Base-by-base conservation (phyloP, 2,329 filamentous ascomycete genomes). In the Phialophora macrospora region DNA sequence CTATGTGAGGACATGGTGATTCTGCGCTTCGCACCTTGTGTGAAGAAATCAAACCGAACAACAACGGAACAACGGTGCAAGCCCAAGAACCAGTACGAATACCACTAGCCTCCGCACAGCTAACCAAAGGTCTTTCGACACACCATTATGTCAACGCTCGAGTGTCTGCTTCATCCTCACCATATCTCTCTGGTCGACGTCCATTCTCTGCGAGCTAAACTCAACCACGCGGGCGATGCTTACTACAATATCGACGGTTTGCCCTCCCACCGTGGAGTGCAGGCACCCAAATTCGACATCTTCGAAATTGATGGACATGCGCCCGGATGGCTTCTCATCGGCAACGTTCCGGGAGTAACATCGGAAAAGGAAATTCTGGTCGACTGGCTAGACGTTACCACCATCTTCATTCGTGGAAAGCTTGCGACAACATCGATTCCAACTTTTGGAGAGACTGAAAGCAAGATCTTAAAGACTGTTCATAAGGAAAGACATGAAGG, bases 141-240 rank as follows among this genome's bases (percentile, higher is more conserved):
- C 41, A 17, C 41, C 55, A 60, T 17, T 1, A 66, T 62, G 60
- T 38, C 55, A 14, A 49, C 64, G 22, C 55, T 59, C 41, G 60
- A 59, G 17, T 60, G 55, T 17, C 55, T 60, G 20, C 55, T 48
- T 12, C 60, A 60, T 49, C 60, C 64, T 24, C 64, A 63, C 32
- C 64, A 66, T 22, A 66, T 66, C 51, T 66, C 64, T 46, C 49
- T 66, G 46, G 49, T 66, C 12, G 64, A 66, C 55, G 54, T 55
- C 11, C 64, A 63, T 48, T 59, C 64, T n/a, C 38, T 66, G 24
- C 60, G 64, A 8, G 64, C 60, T 12, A 66, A 63, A 55, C 55
- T 66, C 49, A 48, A 60, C 9, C 60, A 66, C 26, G 26, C 41
- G 9, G 64, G 64, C 14, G 64, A 66, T 48, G 24, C 55, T 5